phyloP scores from a whole-genome alignment of 257 asterid species.

The Jacaranda copaia region DNA sequence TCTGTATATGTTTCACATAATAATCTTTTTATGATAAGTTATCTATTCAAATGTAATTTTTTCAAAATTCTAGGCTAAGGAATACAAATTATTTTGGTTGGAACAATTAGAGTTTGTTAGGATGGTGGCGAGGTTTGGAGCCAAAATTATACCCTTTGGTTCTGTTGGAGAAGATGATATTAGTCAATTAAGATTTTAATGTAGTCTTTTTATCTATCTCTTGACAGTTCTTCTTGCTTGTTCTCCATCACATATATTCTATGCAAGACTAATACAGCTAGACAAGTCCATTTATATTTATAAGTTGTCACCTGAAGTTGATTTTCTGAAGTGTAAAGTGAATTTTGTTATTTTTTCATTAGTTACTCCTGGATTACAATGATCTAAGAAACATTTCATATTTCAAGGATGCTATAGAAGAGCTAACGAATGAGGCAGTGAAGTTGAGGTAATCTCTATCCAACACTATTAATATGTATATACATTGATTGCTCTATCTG shows the following conservation, averaged over 20 bases:
- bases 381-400: slow-evolving; percentile 74
- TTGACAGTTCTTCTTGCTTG: too few relatives aligned
- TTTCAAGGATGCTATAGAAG: slow-evolving; percentile 56
- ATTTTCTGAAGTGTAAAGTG: too few relatives aligned
- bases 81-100: slow-evolving; percentile 89
- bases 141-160: slow-evolving; percentile 91
- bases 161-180: slow-evolving; percentile 92
- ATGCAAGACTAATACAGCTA: too few relatives aligned
- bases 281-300: background rate
- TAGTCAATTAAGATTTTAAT: slow-evolving; percentile 62
- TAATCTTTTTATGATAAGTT: background rate
- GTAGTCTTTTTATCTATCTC: too few relatives aligned
- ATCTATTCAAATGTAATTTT: background rate
- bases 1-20: background rate
- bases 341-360: slow-evolving; percentile 30
- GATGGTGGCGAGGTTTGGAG: slow-evolving; percentile 93
- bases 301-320: background rate
- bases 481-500: background rate
- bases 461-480: background rate
- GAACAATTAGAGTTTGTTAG: slow-evolving; percentile 90
- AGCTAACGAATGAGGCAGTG: slow-evolving; percentile 61
- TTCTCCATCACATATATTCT: too few relatives aligned
- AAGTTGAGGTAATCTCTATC: slow-evolving; percentile 63
- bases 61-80: slow-evolving; percentile 69
- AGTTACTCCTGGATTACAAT: slow-evolving; percentile 79